These are phyloP conservation scores for Cupressus sempervirens DNA, from an alignment of 75 land plant species.

Conservation along the genomic window DNA sequence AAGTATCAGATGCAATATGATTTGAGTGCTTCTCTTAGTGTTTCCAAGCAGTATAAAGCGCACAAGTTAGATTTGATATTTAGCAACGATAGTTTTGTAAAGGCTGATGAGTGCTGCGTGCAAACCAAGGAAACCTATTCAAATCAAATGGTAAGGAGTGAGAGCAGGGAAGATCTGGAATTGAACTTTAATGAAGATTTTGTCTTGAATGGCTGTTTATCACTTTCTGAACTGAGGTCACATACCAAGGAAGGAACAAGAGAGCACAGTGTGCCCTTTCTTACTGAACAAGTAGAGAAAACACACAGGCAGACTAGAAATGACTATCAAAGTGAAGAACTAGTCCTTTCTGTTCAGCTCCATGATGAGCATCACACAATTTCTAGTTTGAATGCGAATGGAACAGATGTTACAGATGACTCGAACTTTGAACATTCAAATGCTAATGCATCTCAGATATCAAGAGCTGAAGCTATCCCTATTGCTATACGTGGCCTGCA, in stretches of 20 bases:
- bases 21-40: not conserved
- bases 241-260: not conserved
- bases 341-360: constrained; percentile 7
- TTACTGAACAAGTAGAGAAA: not conserved
- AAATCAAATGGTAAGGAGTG: not conserved
- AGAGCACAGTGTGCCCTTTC: not conserved
- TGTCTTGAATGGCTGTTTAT: constrained; percentile 9
- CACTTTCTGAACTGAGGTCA: constrained; percentile 3
- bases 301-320: not conserved
- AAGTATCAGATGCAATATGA: not conserved
- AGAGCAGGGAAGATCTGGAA: constrained; percentile 2
- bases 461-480: constrained; percentile 12
- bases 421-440: not conserved
- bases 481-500: constrained; percentile 19
- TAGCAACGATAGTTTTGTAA: not conserved
- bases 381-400: constrained; percentile 2
- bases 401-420: not conserved
- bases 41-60: not conserved
- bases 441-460: constrained; percentile 7
- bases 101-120: not conserved
- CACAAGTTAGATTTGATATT: not conserved
- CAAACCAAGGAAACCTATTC: not conserved
- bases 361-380: constrained; percentile 1
- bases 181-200: constrained; percentile 10
- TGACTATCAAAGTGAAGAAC: not conserved